A percentile compares a stretch with the other conserved stretches of the same genome.
Evolutionary conservation across 108 stramenopile genomes (phyloP).

Genomic region (Conticribra weissflogii): DNA sequence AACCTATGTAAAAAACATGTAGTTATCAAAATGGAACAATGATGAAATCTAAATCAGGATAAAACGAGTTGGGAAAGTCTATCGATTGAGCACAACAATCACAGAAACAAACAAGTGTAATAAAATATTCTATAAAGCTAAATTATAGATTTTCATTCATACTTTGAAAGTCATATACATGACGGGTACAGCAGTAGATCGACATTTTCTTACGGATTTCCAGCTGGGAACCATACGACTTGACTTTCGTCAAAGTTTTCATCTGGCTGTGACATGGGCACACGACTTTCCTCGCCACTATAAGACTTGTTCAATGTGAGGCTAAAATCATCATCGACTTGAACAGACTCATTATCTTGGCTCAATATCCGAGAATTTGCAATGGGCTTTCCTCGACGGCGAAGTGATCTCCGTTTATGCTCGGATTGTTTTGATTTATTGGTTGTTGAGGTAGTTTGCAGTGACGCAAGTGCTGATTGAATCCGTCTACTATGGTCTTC

Average conservation of each 20-base stretch:
- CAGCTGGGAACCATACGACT: conserved; percentile 40
- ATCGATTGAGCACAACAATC: no score
- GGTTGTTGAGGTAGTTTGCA: conserved; percentile 7
- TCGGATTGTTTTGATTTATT: neutral
- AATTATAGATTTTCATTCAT: no score
- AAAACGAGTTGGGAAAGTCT: no score
- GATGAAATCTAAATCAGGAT: no score
- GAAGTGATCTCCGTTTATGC: conserved; percentile 15
- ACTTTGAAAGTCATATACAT: no score
- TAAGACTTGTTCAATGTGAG: neutral
- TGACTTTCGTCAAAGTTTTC: conserved; percentile 38
- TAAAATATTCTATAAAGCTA: no score
- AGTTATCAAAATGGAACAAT: no score
- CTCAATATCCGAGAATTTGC: conserved; percentile 5
- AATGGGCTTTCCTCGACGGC: conserved; percentile 12
- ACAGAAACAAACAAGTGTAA: no score
- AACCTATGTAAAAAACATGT: no score
- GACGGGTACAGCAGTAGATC: no score
- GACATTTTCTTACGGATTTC: neutral
- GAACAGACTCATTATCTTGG: neutral
- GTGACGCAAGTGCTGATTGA: conserved; percentile 20
- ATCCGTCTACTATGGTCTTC: conserved; percentile 11
- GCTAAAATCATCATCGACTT: neutral
- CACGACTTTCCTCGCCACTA: conserved; percentile 12
- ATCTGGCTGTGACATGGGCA: conserved; percentile 28